Conservation (phyloP, 441 rosid genomes). For the Aleurites moluccanus region DNA sequence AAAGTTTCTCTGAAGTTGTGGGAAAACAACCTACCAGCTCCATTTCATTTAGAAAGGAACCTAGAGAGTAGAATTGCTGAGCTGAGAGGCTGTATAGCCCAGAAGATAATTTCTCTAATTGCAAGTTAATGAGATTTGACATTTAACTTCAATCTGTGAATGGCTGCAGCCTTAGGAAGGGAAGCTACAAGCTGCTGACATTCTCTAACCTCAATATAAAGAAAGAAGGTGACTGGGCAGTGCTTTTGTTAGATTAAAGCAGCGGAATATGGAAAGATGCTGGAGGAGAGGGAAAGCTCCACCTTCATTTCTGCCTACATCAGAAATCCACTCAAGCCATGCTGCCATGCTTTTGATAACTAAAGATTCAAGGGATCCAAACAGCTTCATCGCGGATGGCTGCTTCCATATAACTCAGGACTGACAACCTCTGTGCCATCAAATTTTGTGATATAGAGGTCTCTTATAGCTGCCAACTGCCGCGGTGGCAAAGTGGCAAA, state of each 20-base stretch:
- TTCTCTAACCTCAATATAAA: not conserved
- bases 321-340: conserved; percentile 36
- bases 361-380: conserved; percentile 26
- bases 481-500: conserved; percentile 40
- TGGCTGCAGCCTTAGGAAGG: conserved; percentile 10
- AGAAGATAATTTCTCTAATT: no score
- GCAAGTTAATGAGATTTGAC: no score
- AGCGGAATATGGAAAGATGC: conserved; percentile 12
- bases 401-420: conserved; percentile 30
- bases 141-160: no score
- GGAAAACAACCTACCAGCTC: not conserved
- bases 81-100: not conserved
- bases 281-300: conserved; percentile 27
- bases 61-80: no score
- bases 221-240: conserved; percentile 22
- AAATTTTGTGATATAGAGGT: conserved; percentile 24
- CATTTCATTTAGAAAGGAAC: not conserved
- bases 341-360: conserved; percentile 24
- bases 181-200: conserved; percentile 15
- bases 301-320: no score
- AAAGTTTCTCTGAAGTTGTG: not conserved
- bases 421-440: conserved; percentile 21
- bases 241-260: conserved; percentile 13
- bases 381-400: conserved; percentile 5
- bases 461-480: conserved; percentile 26